phyloP scores from a whole-genome alignment of 2,329 filamentous ascomycete species.

The Fusarium aywerte region DNA sequence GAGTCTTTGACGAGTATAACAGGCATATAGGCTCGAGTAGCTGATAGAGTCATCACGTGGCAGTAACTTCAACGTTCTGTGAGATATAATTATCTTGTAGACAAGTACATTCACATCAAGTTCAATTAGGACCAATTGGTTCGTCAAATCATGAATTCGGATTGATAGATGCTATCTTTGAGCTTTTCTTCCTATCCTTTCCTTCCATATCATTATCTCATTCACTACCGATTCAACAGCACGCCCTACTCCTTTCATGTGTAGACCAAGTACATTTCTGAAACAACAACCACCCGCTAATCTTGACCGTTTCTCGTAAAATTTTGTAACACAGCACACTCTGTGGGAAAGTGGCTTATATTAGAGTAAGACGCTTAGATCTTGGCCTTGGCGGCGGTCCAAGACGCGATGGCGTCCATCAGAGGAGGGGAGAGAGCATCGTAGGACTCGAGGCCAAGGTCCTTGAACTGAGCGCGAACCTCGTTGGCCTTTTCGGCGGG shows the following conservation, averaged over 20 bases:
- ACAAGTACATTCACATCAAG: background rate
- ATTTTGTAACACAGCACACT: slow-evolving; percentile 20
- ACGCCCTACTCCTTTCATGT: slow-evolving; percentile 22
- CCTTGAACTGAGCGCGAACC: slow-evolving; percentile 64
- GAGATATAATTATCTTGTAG: background rate
- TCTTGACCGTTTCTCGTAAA: slow-evolving; percentile 18
- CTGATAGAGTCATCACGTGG: too few relatives aligned
- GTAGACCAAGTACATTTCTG: slow-evolving; percentile 7
- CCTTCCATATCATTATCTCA: slow-evolving; percentile 15
- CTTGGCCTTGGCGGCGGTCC: slow-evolving; percentile 60
- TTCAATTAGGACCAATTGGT: background rate
- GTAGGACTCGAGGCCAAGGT: slow-evolving; percentile 68
- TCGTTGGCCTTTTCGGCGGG: slow-evolving; percentile 64
- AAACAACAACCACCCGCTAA: slow-evolving; percentile 23
- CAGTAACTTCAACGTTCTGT: background rate
- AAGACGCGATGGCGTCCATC: slow-evolving; percentile 71
- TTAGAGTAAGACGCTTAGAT: slow-evolving; percentile 12
- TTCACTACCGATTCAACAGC: slow-evolving; percentile 17
- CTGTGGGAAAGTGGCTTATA: background rate
- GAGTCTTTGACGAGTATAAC: too few relatives aligned
- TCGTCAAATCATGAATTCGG: slow-evolving; percentile 17
- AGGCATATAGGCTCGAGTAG: too few relatives aligned
- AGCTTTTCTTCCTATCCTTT: slow-evolving; percentile 12
- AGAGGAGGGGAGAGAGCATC: slow-evolving; percentile 69
- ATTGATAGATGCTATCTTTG: slow-evolving; percentile 26